These are phyloP conservation scores for Microdochium paspali DNA, from an alignment of 2,329 filamentous ascomycete genomes.

Conservation along the genomic window DNA sequence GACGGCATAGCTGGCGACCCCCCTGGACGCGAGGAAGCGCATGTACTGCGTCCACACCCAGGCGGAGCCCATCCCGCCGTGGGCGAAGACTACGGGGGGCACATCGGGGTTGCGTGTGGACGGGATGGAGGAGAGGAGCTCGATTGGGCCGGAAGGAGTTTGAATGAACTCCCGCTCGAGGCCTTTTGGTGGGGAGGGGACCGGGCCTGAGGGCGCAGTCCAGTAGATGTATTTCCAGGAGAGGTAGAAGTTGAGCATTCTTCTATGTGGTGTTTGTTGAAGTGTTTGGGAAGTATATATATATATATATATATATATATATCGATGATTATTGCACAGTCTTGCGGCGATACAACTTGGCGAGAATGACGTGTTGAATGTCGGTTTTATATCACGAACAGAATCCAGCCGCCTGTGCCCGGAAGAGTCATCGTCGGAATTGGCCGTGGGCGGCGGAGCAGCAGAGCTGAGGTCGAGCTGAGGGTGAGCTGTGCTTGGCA, in stretches of 20 bases:
- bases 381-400: no score
- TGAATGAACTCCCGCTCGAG: conserved; percentile 33
- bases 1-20: conserved; percentile 40
- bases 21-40: conserved; percentile 30
- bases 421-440: neutral
- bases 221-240: conserved; percentile 22
- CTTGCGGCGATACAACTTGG: no score
- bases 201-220: conserved; percentile 13
- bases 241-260: conserved; percentile 17
- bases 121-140: conserved; percentile 34
- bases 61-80: conserved; percentile 45
- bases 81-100: conserved; percentile 38
- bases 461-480: neutral
- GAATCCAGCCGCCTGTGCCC: neutral
- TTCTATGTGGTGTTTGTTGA: no score
- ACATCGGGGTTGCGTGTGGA: conserved; percentile 5
- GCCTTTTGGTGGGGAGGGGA: conserved; percentile 23
- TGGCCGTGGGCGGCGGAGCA: neutral
- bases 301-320: no score
- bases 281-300: neutral
- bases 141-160: conserved; percentile 34
- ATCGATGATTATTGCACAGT: no score
- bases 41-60: conserved; percentile 44
- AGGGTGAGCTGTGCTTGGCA: neutral
- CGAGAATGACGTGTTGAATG: no score